These are phyloP conservation scores for Fusarium succisae DNA, from an alignment of 2,329 filamentous ascomycete species.

Conservation along the genomic window DNA sequence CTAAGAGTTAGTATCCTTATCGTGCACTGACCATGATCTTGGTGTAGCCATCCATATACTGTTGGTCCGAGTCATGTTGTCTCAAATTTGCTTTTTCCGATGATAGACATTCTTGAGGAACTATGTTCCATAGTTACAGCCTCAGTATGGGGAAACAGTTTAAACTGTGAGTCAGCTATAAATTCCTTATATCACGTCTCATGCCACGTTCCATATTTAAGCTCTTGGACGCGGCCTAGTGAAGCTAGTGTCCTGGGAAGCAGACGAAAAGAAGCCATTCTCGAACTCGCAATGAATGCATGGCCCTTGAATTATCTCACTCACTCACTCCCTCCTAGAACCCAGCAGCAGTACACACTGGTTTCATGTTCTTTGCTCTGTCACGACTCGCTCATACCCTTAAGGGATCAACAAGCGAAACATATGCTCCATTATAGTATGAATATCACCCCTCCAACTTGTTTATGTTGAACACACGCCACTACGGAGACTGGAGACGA, in stretches of 20 bases:
- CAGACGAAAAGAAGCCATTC: constrained; percentile 6
- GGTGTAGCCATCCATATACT: constrained; percentile 11
- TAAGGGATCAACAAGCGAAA: constrained; percentile 16
- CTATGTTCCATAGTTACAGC: constrained; percentile 13
- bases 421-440: constrained; percentile 8
- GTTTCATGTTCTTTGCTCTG: constrained; percentile 11
- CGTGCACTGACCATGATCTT: constrained; percentile 35
- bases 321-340: neutral
- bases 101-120: constrained; percentile 28
- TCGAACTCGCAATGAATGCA: neutral
- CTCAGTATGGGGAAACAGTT: constrained; percentile 37
- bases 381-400: neutral
- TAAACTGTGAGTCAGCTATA: constrained; percentile 13
- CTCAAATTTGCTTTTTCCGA: constrained; percentile 27
- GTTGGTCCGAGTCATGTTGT: constrained; percentile 33
- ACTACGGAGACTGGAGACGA: constrained; percentile 26
- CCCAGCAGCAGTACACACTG: neutral
- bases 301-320: constrained; percentile 1
- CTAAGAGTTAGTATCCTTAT: constrained; percentile 24
- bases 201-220: constrained; percentile 22
- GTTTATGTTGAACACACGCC: constrained; percentile 26
- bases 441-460: constrained; percentile 23
- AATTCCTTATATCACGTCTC: constrained; percentile 28
- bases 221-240: constrained; percentile 12
- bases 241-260: constrained; percentile 14